phyloP scores from a whole-genome alignment of 2,329 filamentous ascomycete genomes.

The Monilinia laxa region DNA sequence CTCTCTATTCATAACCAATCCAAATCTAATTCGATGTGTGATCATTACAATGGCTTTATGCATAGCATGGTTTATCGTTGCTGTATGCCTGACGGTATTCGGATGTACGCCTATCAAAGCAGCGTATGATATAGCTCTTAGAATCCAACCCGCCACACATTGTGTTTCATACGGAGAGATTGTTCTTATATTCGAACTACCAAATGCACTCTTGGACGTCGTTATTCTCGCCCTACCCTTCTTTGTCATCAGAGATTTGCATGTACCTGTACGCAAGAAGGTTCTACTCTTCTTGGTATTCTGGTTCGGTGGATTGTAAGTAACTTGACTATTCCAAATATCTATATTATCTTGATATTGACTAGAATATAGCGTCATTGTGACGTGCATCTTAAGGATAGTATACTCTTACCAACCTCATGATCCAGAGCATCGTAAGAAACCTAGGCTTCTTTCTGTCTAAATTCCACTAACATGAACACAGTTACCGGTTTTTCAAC shows the following conservation, averaged over 20 bases:
- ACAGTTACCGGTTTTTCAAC: constrained; percentile 13
- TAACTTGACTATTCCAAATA: neutral
- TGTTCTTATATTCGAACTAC: constrained; percentile 14
- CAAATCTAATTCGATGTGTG: constrained; percentile 14
- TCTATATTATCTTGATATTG: neutral
- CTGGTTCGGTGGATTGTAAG: constrained; percentile 23
- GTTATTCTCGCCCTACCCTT: constrained; percentile 17
- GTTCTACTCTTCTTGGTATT: constrained; percentile 17
- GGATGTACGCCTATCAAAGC: constrained; percentile 18
- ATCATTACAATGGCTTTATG: constrained; percentile 7
- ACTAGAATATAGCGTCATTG: constrained; percentile 11
- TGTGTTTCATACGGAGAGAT: constrained; percentile 17
- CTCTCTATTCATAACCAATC: constrained; percentile 11
- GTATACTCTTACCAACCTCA: constrained; percentile 19
- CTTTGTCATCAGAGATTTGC: constrained; percentile 19
- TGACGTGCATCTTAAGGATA: constrained; percentile 21
- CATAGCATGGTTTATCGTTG: constrained; percentile 12
- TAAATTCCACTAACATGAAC: neutral
- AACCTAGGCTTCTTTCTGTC: neutral
- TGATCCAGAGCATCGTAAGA: constrained; percentile 6
- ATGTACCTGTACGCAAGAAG: constrained; percentile 21
- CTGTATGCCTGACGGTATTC: constrained; percentile 10
- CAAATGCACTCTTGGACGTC: constrained; percentile 12
- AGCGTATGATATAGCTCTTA: constrained; percentile 18
- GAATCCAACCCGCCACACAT: constrained; percentile 8